phyloP scores from a whole-genome alignment of 2,329 filamentous ascomycete species.

The Fusarium sp. region DNA sequence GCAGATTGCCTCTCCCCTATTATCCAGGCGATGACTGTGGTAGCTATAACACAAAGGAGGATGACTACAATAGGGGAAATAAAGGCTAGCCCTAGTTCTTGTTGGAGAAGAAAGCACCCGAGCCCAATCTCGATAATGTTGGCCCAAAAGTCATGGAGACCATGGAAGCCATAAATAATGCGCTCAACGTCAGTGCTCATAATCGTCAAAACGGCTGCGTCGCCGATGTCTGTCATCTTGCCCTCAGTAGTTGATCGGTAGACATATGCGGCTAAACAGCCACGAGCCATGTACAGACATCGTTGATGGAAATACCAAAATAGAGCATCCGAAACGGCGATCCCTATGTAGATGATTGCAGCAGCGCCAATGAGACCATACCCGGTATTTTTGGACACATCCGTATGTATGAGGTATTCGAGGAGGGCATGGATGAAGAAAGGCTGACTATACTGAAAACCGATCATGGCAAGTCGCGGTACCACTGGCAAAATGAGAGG shows the following conservation, averaged over 20 bases:
- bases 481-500: neutral
- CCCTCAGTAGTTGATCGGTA: neutral
- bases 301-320: constrained; percentile 5
- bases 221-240: constrained; percentile 1
- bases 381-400: neutral
- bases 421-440: constrained; percentile 3
- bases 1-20: neutral
- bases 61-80: constrained; percentile 3
- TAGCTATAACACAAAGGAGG: neutral
- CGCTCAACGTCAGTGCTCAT: constrained; percentile 2
- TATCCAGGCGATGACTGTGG: neutral
- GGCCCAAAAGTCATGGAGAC: constrained; percentile 4
- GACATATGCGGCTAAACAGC: neutral
- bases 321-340: neutral
- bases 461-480: constrained; percentile 2
- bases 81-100: constrained; percentile 1
- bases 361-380: constrained; percentile 6
- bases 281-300: constrained; percentile 2
- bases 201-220: neutral
- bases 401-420: neutral
- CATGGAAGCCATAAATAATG: neutral
- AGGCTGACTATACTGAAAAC: constrained; percentile 2
- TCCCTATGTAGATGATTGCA: neutral
- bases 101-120: neutral
- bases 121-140: constrained; percentile 4